Evolutionary conservation across 1,284 basidiomycete genomes (phyloP), one percentile per base, ranked within the genome.

Genomic region (Trichosporon sp.): DNA sequence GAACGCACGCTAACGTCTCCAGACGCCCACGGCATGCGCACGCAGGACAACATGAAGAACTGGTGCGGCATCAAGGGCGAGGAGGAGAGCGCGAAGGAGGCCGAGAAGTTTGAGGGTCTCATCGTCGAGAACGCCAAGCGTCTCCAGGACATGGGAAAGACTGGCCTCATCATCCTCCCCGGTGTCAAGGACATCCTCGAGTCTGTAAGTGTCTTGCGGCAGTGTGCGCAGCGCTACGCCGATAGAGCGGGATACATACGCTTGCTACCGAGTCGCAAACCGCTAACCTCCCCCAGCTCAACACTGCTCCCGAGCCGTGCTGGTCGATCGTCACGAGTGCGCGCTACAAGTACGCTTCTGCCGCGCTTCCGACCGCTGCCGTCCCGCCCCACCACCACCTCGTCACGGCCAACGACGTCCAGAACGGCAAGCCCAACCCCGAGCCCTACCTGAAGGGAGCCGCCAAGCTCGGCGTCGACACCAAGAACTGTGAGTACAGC

Each of bases 291-390:
- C 80, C 26, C 48, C 89, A 32, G 85, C 84, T 67, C 90, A 90
- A 91, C 88, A 88, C 1, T 87, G 91, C 75, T 89, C 89, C 48
- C 89, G 90, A 72, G 88, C 91, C 31, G 88, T 89, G 68, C 83
- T 89, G 91, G 91, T 91, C 90, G 4, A 91, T 93, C 75, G 91
- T 92, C 38, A 93, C 92, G 6, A 92, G 91, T 90, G 92, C 91
- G 0, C 91, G 91, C 14, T 88, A 85, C 74, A 87, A 87, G 71
- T 92, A 90, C 78, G 88, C 91, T 5, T 85, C 87, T 12, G 85
- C 86, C 46, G 91, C 91, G 19, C 85, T 93, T 32, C 78, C 87
- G 43, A 87, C 87, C 35, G 89, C 90, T 48, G 86, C 85, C 0
- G 85, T 92, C 19, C 87, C 88, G 6, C 61, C 87, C 1, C 90